These are phyloP conservation scores for Apiospora saccharicola DNA, from an alignment of 2,329 filamentous ascomycete species.

Conservation along the genomic window DNA sequence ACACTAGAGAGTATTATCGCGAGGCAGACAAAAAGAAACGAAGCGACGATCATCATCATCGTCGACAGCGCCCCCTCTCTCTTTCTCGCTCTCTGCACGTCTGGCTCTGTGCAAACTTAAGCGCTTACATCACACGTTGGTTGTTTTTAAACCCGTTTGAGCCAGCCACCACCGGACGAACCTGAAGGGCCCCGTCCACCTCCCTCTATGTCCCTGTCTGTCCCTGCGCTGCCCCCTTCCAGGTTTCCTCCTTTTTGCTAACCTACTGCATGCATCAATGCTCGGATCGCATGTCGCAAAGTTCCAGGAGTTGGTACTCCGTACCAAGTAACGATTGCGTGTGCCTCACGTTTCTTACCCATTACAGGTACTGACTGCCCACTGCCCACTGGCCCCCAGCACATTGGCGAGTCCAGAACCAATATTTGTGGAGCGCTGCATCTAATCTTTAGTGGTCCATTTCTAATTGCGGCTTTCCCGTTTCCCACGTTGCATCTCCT, in stretches of 20 bases:
- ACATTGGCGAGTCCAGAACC: background rate
- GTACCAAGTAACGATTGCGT: background rate
- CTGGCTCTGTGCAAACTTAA: background rate
- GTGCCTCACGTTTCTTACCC: background rate
- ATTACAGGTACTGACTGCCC: background rate
- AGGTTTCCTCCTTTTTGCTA: background rate
- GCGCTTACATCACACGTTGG: conserved; percentile 16
- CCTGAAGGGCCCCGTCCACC: background rate
- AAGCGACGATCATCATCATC: background rate
- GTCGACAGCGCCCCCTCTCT: background rate
- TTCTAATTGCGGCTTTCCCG: conserved; percentile 1
- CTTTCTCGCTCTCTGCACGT: background rate
- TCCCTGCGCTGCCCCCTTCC: background rate
- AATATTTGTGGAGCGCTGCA: background rate
- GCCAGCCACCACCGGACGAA: conserved; percentile 10
- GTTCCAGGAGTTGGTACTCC: background rate
- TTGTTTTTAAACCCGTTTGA: conserved; percentile 9
- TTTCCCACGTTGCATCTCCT: background rate
- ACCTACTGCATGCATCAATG: background rate
- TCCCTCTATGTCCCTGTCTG: background rate
- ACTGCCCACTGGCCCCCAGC: background rate
- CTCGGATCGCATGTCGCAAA: conserved; percentile 13
- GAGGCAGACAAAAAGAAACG: background rate
- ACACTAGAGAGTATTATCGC: background rate
- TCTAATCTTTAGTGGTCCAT: background rate